phyloP scores from a whole-genome alignment of 1,139 yeast genomes.

The Pichia sp. region DNA sequence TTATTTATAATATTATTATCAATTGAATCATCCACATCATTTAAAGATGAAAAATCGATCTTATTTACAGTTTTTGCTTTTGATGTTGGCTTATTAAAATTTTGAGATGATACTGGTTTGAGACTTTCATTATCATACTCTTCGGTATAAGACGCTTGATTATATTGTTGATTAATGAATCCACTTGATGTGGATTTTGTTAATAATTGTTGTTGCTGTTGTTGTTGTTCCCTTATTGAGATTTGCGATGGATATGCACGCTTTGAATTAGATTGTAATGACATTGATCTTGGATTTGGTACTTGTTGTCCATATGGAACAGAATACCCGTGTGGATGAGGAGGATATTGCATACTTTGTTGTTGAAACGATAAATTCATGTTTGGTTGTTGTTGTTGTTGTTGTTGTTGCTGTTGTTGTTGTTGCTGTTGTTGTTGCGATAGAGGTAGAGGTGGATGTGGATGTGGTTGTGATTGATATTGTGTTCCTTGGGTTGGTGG shows the following conservation, averaged over 20 bases:
- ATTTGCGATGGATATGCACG: too few relatives aligned
- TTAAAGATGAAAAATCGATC: slow-evolving; percentile 8
- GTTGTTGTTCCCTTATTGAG: background rate
- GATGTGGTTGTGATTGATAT: background rate
- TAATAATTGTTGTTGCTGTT: background rate
- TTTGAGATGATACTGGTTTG: too few relatives aligned
- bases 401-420: background rate
- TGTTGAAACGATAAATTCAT: background rate
- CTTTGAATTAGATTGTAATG: slow-evolving; percentile 16
- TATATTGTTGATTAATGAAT: too few relatives aligned
- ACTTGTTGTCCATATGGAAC: too few relatives aligned
- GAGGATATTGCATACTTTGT: too few relatives aligned
- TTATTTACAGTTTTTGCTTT: slow-evolving; percentile 4
- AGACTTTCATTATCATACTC: background rate
- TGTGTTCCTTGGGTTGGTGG: too few relatives aligned
- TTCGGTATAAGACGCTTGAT: background rate
- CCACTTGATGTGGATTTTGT: background rate
- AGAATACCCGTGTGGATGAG: too few relatives aligned
- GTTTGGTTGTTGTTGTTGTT: background rate
- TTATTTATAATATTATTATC: background rate
- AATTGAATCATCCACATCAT: slow-evolving; percentile 1
- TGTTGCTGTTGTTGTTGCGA: background rate
- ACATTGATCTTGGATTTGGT: slow-evolving; percentile 28
- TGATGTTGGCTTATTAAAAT: too few relatives aligned
- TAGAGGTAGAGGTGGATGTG: background rate